phyloP scores from a whole-genome alignment of 2,329 filamentous ascomycete species.

The Cordyceps tenuipes region DNA sequence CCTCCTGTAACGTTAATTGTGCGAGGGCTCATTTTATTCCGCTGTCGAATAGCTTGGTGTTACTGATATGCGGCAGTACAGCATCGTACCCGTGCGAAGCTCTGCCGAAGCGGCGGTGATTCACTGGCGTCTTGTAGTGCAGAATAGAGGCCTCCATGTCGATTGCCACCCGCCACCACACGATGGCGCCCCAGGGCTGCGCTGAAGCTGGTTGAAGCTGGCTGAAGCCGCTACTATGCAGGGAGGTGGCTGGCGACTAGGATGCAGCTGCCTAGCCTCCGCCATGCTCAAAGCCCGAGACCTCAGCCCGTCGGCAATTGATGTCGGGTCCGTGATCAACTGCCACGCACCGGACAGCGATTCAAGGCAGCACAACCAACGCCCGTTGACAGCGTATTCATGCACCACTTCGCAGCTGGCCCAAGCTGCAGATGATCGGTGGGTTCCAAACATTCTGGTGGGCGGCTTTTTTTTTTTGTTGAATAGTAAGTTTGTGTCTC shows the following conservation, averaged over 20 bases:
- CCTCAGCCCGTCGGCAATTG: not conserved
- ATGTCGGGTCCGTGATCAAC: not conserved
- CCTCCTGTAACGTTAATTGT: not conserved
- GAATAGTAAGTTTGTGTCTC: not conserved
- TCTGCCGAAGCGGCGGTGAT: not conserved
- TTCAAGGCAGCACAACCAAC: not conserved
- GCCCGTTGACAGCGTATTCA: not conserved
- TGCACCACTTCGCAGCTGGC: not conserved
- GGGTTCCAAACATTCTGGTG: not conserved
- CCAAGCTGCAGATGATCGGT: slow-evolving; percentile 2
- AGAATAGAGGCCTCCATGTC: not conserved
- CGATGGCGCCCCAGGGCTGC: not conserved
- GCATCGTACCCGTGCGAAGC: too few relatives aligned
- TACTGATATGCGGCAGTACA: not conserved
- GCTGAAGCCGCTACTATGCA: not conserved
- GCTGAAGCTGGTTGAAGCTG: not conserved
- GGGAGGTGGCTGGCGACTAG: not conserved
- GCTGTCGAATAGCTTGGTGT: not conserved
- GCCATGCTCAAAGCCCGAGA: not conserved
- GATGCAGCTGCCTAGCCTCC: not conserved
- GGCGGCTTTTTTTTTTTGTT: not conserved
- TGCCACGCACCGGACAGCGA: not conserved
- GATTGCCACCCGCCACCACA: not conserved
- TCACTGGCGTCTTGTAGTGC: not conserved
- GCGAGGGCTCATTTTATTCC: not conserved